phyloP scores from a whole-genome alignment of 2,329 filamentous ascomycete species.

The Colletotrichum musae region DNA sequence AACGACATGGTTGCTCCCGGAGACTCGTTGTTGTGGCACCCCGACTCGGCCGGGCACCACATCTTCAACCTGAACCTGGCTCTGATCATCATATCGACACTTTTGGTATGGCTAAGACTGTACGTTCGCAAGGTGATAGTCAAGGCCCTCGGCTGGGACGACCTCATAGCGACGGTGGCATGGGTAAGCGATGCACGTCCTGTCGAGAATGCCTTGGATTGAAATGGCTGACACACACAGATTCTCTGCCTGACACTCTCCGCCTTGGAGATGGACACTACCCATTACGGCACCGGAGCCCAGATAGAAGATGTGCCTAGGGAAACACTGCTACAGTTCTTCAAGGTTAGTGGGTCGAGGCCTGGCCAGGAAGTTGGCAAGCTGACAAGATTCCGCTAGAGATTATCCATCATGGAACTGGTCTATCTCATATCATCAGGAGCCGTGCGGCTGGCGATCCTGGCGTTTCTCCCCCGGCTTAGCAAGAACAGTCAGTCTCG shows the following conservation, averaged over 20 bases:
- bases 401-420: constrained; percentile 31
- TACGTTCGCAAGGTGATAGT: constrained; percentile 25
- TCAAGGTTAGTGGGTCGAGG: constrained; percentile 4
- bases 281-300: constrained; percentile 33
- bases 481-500: constrained; percentile 48
- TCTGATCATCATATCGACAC: constrained; percentile 33
- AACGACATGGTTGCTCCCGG: constrained; percentile 2
- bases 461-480: constrained; percentile 53
- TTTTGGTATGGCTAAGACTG: constrained; percentile 24
- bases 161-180: constrained; percentile 25
- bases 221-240: constrained; percentile 8
- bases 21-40: constrained; percentile 22
- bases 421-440: constrained; percentile 51
- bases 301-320: constrained; percentile 26
- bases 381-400: background rate
- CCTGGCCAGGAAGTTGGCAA: background rate
- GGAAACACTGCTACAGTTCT: constrained; percentile 22
- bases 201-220: too few species aligned
- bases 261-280: constrained; percentile 35
- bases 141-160: constrained; percentile 34
- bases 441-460: constrained; percentile 51
- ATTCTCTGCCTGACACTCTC: constrained; percentile 26
- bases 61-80: constrained; percentile 35
- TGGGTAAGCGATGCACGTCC: constrained; percentile 14
- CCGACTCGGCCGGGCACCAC: constrained; percentile 29